These are phyloP conservation scores for Amanita molliuscula DNA, from an alignment of 768 basidiomycete genomes.

Conservation along the genomic window DNA sequence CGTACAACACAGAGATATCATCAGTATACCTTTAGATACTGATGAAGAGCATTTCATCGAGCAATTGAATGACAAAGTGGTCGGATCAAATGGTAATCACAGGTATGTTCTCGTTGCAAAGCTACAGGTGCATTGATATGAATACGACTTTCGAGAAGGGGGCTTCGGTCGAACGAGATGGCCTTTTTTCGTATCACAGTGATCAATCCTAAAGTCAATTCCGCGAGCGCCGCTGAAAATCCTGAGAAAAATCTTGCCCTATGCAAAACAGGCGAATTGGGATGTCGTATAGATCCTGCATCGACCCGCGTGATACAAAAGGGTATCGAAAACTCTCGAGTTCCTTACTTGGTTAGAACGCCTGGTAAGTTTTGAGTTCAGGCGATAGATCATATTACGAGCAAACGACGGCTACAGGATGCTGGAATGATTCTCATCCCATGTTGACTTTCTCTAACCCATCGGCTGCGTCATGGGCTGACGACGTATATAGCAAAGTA, in stretches of 20 bases:
- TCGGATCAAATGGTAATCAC: constrained; percentile 13
- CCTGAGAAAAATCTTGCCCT: constrained; percentile 34
- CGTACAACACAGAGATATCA: constrained; percentile 65
- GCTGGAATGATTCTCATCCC: not conserved
- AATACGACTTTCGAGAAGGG: constrained; percentile 10
- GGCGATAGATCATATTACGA: no score
- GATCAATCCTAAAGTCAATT: constrained; percentile 53
- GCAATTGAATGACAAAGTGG: constrained; percentile 14
- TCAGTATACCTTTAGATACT: constrained; percentile 54
- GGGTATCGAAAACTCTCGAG: constrained; percentile 60
- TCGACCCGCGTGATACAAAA: constrained; percentile 71
- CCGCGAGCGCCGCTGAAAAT: constrained; percentile 16
- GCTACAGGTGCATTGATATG: constrained; percentile 4
- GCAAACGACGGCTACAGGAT: not conserved
- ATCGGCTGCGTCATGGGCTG: constrained; percentile 15
- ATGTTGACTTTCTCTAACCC: not conserved
- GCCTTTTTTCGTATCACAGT: constrained; percentile 76
- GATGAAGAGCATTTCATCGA: constrained; percentile 21
- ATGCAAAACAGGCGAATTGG: constrained; percentile 57
- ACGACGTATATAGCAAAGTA: constrained; percentile 36
- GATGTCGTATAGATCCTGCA: constrained; percentile 73
- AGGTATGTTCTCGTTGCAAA: constrained; percentile 13
- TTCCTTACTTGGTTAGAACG: constrained; percentile 26
- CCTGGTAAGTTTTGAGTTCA: not conserved
- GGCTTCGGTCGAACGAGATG: constrained; percentile 29